These are phyloP conservation scores for Panaeolus cyanescens DNA, from an alignment of 768 basidiomycete genomes.

Conservation along the genomic window DNA sequence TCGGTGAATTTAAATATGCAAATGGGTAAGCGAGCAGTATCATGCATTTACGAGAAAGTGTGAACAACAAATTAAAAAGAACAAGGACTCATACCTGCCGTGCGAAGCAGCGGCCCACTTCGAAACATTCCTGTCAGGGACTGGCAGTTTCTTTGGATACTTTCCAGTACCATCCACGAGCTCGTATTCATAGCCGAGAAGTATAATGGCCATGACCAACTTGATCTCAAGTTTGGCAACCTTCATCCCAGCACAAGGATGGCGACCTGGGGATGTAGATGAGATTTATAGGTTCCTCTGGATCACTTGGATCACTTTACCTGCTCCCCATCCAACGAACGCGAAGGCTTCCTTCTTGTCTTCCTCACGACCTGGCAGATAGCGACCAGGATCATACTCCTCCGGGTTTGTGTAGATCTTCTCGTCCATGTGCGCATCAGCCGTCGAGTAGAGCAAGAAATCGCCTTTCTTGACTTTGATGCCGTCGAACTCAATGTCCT, in stretches of 20 bases:
- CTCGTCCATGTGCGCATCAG: constrained; percentile 36
- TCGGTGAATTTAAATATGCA: too few species aligned
- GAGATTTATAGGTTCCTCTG: too few species aligned
- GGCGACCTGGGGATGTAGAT: too few species aligned
- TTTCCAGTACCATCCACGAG: constrained; percentile 33
- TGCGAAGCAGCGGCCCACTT: too few species aligned
- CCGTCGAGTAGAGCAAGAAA: constrained; percentile 35
- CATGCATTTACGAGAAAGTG: too few species aligned
- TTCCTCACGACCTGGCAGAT: constrained; percentile 30
- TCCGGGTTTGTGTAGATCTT: constrained; percentile 35
- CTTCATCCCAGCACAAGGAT: constrained; percentile 40
- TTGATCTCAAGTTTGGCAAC: constrained; percentile 43
- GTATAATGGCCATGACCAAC: constrained; percentile 32
- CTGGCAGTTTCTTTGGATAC: constrained; percentile 23
- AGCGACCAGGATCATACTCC: constrained; percentile 39
- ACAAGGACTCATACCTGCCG: constrained; percentile 29
- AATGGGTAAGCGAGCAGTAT: too few species aligned
- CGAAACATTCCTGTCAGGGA: constrained; percentile 34
- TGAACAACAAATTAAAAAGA: too few species aligned
- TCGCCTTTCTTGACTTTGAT: constrained; percentile 31
- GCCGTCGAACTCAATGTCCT: constrained; percentile 28
- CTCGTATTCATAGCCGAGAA: constrained; percentile 34
- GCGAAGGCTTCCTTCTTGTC: constrained; percentile 32
- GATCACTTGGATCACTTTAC: constrained; percentile 17
- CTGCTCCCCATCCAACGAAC: constrained; percentile 43